Conservation (phyloP, 2,329 filamentous ascomycete genomes). For the Cladobotryum mycophilum region DNA sequence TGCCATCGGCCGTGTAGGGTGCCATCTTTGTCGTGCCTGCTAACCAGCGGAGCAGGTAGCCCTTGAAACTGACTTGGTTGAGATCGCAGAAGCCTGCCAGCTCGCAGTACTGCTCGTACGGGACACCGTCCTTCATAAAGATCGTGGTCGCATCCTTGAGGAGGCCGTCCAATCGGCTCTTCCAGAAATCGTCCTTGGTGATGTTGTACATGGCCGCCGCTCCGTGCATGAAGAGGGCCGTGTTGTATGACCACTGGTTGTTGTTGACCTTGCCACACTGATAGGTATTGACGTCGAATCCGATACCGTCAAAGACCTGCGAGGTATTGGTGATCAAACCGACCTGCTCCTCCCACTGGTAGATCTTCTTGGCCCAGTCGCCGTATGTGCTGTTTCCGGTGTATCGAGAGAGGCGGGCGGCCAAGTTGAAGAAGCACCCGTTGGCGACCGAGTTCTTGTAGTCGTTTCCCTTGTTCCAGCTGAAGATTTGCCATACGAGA, state of each 20-base stretch:
- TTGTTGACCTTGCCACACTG: conserved; percentile 48
- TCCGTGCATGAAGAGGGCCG: conserved; percentile 58
- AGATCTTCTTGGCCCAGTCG: conserved; percentile 67
- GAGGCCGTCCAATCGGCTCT: conserved; percentile 53
- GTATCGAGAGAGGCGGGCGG: conserved; percentile 66
- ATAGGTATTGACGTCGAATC: conserved; percentile 28
- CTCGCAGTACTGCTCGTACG: conserved; percentile 65
- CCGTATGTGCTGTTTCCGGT: conserved; percentile 74
- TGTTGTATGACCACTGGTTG: conserved; percentile 65
- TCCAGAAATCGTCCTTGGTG: conserved; percentile 48
- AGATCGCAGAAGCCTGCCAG: conserved; percentile 53
- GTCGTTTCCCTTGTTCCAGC: conserved; percentile 64
- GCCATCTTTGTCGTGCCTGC: conserved; percentile 49
- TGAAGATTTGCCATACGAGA: conserved; percentile 79
- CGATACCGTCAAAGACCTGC: conserved; percentile 47
- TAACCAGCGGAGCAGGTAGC: conserved; percentile 64
- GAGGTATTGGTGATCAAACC: conserved; percentile 52
- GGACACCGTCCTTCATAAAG: conserved; percentile 50
- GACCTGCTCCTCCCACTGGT: conserved; percentile 53
- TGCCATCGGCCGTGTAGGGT: conserved; percentile 42
- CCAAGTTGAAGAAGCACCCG: conserved; percentile 64
- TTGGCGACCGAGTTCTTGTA: conserved; percentile 66
- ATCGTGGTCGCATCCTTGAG: conserved; percentile 42
- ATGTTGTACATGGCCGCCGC: conserved; percentile 58
- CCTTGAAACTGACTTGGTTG: conserved; percentile 72